Evolutionary conservation across 2,329 filamentous ascomycete species (phyloP).

Genomic region (Fusarium sp.): DNA sequence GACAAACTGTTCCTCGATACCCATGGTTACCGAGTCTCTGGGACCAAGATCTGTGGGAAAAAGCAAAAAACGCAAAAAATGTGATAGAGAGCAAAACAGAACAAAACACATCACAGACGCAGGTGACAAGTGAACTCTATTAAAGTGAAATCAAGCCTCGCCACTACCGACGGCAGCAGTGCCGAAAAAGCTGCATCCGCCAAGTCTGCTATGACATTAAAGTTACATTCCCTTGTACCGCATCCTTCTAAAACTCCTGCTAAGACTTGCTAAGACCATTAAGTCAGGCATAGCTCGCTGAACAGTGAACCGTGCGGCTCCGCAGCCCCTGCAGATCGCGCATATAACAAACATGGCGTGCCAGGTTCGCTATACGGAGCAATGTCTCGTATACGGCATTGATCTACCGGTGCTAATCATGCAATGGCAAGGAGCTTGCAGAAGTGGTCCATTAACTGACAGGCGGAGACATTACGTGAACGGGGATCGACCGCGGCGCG

Average conservation of each 20-base stretch:
- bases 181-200: background rate
- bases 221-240: background rate
- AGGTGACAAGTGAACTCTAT: background rate
- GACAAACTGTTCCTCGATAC: slow-evolving; percentile 35
- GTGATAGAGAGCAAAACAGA: background rate
- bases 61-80: background rate
- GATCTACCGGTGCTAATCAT: background rate
- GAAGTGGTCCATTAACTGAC: background rate
- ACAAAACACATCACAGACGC: background rate
- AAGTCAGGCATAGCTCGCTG: background rate
- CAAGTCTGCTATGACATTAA: background rate
- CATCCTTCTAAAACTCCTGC: background rate
- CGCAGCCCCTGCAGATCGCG: slow-evolving; percentile 1
- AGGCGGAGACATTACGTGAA: background rate
- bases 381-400: background rate
- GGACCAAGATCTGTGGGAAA: background rate
- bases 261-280: background rate
- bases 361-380: background rate
- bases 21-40: slow-evolving; percentile 13
- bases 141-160: background rate
- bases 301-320: slow-evolving; percentile 1
- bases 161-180: background rate
- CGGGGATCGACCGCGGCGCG: background rate
- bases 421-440: background rate
- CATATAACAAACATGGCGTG: background rate